A percentile compares a stretch with the other conserved stretches of the same genome.
Evolutionary conservation across 352 stramenopile species (phyloP).

Genomic region (Pythium plurisporium): DNA sequence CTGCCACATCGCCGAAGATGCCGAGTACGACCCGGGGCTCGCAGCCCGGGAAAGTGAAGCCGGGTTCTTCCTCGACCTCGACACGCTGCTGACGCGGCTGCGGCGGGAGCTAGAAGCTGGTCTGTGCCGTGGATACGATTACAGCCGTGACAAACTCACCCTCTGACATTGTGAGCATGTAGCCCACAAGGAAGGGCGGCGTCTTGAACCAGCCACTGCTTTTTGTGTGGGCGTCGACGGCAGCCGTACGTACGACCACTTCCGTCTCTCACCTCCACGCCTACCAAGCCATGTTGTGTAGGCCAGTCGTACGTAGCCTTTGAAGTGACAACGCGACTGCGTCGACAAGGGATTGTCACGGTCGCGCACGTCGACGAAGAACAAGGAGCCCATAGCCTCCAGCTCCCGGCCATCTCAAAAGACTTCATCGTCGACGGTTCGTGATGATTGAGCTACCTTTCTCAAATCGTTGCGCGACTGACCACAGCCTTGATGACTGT

Average conservation of each 20-base stretch:
- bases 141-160: background rate
- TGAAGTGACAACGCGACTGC: conserved; percentile 35
- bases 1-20: conserved; percentile 46
- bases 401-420: conserved; percentile 51
- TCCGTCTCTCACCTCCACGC: background rate
- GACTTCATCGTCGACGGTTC: conserved; percentile 57
- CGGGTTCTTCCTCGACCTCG: conserved; percentile 59
- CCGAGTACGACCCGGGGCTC: conserved; percentile 43
- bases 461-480: background rate
- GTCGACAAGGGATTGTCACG: conserved; percentile 40
- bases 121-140: conserved; percentile 1
- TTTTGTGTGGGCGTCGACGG: conserved; percentile 60
- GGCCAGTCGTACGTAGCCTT: conserved; percentile 65
- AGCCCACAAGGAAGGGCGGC: conserved; percentile 39
- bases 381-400: conserved; percentile 29
- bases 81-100: conserved; percentile 32
- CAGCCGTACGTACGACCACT: conserved; percentile 40
- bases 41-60: conserved; percentile 58
- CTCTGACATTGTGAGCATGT: background rate
- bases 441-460: background rate
- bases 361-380: conserved; percentile 53
- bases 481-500: background rate
- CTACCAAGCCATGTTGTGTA: conserved; percentile 11
- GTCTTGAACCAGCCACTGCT: conserved; percentile 36
- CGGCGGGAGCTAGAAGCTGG: conserved; percentile 30